phyloP scores from a whole-genome alignment of 495 filamentous ascomycete genomes.

The Pseudotulostoma volvatum region DNA sequence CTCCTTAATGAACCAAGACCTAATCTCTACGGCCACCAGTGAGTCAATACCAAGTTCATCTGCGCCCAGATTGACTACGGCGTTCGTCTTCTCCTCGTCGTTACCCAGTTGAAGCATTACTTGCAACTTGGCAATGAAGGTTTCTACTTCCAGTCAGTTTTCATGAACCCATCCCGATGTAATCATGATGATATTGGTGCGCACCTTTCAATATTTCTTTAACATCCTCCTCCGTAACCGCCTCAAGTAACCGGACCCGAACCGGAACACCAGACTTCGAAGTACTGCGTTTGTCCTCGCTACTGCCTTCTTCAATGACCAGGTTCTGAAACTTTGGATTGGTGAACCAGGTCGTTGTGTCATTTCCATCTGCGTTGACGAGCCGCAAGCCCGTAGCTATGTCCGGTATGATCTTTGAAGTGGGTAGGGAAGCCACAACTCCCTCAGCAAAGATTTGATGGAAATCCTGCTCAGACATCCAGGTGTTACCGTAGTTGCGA shows the following conservation, averaged over 20 bases:
- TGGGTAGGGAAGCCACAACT: slow-evolving; percentile 2
- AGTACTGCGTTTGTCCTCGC: too few species aligned
- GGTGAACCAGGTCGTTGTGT: background rate
- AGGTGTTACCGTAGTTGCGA: slow-evolving; percentile 4
- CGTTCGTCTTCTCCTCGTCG: too few species aligned
- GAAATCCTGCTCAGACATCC: slow-evolving; percentile 30
- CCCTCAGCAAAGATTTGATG: slow-evolving; percentile 22
- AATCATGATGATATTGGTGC: slow-evolving; percentile 1
- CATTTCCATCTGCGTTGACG: background rate
- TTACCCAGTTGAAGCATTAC: slow-evolving; percentile 3
- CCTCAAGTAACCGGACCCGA: slow-evolving; percentile 10
- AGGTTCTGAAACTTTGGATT: slow-evolving; percentile 16
- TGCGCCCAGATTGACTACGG: slow-evolving; percentile 5
- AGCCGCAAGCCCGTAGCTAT: slow-evolving; percentile 7
- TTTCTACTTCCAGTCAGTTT: background rate
- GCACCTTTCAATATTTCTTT: slow-evolving; percentile 8
- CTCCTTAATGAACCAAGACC: slow-evolving; percentile 23
- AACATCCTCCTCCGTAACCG: slow-evolving; percentile 6
- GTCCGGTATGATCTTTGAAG: slow-evolving; percentile 19
- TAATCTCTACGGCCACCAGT: slow-evolving; percentile 18
- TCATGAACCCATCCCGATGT: slow-evolving; percentile 1
- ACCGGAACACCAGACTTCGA: too few species aligned
- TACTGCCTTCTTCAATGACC: slow-evolving; percentile 1
- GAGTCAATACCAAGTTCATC: slow-evolving; percentile 23
- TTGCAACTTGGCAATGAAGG: slow-evolving; percentile 2